These are phyloP conservation scores for Phlebiopsis gigantea DNA, from an alignment of 768 basidiomycete genomes.

Conservation along the genomic window DNA sequence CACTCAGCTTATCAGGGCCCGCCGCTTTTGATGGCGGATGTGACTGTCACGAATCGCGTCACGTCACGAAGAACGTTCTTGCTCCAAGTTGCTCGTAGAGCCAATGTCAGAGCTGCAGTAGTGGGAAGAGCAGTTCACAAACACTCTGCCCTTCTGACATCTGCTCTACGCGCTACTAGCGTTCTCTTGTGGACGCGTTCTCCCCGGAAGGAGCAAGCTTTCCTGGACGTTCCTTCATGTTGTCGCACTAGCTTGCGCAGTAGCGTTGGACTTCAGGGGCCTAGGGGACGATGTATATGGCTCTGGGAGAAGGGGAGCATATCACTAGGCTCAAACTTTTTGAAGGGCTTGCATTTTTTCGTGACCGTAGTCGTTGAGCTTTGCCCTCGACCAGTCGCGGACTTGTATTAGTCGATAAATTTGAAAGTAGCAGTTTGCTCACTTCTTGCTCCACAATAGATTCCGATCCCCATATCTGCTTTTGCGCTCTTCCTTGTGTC, in stretches of 20 bases:
- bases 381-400: background rate
- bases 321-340: no score
- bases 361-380: background rate
- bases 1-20: background rate
- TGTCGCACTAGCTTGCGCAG: background rate
- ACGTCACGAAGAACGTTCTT: background rate
- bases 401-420: background rate
- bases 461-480: background rate
- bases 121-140: background rate
- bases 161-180: background rate
- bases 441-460: background rate
- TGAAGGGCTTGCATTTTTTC: background rate
- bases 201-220: background rate
- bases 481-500: background rate
- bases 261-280: no score
- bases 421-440: no score
- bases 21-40: background rate
- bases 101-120: background rate
- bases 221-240: background rate
- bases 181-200: background rate
- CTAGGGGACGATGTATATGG: no score
- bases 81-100: background rate
- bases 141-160: background rate
- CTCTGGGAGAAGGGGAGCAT: no score
- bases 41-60: background rate